Evolutionary conservation across 2,329 filamentous ascomycete species (phyloP).

Genomic region (Graphilbum ipis-grandicollis): DNA sequence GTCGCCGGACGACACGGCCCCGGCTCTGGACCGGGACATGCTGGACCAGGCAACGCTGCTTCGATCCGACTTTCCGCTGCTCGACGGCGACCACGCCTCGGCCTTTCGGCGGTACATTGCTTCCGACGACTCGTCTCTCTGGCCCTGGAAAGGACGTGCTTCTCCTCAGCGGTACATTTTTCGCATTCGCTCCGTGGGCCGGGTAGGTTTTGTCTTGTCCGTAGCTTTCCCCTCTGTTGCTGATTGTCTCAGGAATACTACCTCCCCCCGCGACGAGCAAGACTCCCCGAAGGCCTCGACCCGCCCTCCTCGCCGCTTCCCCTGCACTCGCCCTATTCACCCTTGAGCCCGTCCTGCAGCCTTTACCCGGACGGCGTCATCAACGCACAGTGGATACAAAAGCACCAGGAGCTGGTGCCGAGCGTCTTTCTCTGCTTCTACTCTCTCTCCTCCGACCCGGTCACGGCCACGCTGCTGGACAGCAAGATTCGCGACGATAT

Average conservation of each 20-base stretch:
- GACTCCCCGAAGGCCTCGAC: conserved; percentile 32
- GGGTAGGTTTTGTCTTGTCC: too few relatives aligned
- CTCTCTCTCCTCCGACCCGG: conserved; percentile 52
- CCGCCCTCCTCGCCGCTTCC: conserved; percentile 28
- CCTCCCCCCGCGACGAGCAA: conserved; percentile 39
- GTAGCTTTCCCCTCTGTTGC: too few relatives aligned
- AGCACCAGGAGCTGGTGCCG: conserved; percentile 74
- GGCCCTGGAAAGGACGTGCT: conserved; percentile 50
- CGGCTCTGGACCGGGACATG: conserved; percentile 29
- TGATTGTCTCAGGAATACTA: conserved; percentile 39
- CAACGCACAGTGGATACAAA: conserved; percentile 65
- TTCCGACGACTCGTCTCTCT: conserved; percentile 42
- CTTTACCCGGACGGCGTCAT: conserved; percentile 85
- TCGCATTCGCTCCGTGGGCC: conserved; percentile 56
- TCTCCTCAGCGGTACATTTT: conserved; percentile 38
- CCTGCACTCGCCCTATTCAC: conserved; percentile 86
- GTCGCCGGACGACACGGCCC: conserved; percentile 14
- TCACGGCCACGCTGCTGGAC: conserved; percentile 62
- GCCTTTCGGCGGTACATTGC: conserved; percentile 49
- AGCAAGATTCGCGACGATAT: conserved; percentile 81
- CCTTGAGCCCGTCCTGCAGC: conserved; percentile 64
- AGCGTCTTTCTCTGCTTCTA: conserved; percentile 72
- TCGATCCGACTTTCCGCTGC: conserved; percentile 50
- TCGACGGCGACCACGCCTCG: conserved; percentile 48
- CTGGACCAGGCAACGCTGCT: conserved; percentile 43